Evolutionary conservation across 1,284 basidiomycete genomes (phyloP).

Genomic region (Trichosporon coremiiforme): DNA sequence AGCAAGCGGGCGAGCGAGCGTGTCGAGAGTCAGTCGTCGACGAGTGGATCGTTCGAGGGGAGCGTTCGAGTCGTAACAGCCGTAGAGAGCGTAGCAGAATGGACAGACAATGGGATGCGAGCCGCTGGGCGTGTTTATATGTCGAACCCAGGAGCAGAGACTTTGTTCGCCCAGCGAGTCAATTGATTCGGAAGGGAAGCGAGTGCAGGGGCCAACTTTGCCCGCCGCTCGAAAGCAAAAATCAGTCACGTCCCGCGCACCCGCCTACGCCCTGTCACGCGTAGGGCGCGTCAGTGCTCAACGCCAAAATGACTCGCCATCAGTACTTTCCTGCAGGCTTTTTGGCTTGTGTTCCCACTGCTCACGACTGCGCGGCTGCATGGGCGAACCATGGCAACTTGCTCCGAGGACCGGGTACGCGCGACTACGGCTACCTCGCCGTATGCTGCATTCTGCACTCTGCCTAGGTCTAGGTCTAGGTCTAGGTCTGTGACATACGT

Average conservation of each 20-base stretch:
- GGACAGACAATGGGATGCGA: too few species aligned
- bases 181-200: neutral
- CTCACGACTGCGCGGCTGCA: neutral
- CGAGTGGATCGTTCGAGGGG: neutral
- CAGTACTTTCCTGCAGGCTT: neutral
- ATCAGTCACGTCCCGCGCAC: neutral
- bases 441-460: too few species aligned
- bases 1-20: neutral
- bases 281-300: neutral
- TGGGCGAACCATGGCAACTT: too few species aligned
- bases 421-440: too few species aligned
- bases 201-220: neutral
- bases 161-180: neutral
- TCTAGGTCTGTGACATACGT: too few species aligned
- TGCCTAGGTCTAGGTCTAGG: too few species aligned
- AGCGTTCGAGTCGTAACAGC: neutral
- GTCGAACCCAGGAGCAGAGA: neutral
- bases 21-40: neutral
- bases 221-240: neutral
- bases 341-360: neutral
- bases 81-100: neutral
- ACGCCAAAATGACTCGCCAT: conserved; percentile 11
- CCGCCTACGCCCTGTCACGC: neutral
- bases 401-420: too few species aligned
- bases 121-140: neutral